Evolutionary conservation across 441 rosid genomes (phyloP).

Genomic region (Eutrema salsugineum): DNA sequence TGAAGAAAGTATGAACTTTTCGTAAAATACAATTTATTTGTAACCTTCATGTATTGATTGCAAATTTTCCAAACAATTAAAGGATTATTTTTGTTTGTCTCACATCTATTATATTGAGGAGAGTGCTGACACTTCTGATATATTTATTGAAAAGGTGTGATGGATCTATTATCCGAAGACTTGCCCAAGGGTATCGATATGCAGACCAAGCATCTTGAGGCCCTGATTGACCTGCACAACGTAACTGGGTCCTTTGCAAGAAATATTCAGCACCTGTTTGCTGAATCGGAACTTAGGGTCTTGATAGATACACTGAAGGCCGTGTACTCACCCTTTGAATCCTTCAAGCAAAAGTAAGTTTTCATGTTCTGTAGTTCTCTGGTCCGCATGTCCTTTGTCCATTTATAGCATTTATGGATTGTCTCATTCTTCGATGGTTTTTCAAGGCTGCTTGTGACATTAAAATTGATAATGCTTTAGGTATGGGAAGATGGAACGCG

Average conservation of each 20-base stretch:
- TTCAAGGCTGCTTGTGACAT: slow-evolving; percentile 23
- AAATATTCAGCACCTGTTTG: slow-evolving; percentile 89
- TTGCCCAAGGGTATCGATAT: slow-evolving; percentile 86
- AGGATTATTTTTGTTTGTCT: not conserved
- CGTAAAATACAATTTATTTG: not conserved
- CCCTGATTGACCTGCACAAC: slow-evolving; percentile 89
- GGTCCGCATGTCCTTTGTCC: not conserved
- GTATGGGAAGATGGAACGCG: slow-evolving; percentile 96
- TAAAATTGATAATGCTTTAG: slow-evolving; percentile 41
- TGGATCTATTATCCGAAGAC: slow-evolving; percentile 89
- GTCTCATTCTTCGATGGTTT: not conserved
- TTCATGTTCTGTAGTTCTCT: not conserved
- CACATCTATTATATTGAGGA: slow-evolving; percentile 1
- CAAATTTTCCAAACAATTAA: not conserved
- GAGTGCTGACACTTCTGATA: slow-evolving; percentile 24
- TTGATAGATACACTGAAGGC: slow-evolving; percentile 87
- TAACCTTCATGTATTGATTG: not conserved
- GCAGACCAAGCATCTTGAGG: slow-evolving; percentile 92
- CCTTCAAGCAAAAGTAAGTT: slow-evolving; percentile 85
- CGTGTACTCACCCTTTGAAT: slow-evolving; percentile 85
- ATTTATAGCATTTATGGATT: slow-evolving; percentile 3
- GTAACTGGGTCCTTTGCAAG: slow-evolving; percentile 86
- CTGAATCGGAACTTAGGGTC: slow-evolving; percentile 78
- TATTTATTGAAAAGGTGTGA: slow-evolving; percentile 51
- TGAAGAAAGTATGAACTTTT: not conserved